Percentiles rank a stretch among this genome's conserved stretches.
Conservation (phyloP, 2,329 filamentous ascomycete genomes). For the Oidium heveae region DNA sequence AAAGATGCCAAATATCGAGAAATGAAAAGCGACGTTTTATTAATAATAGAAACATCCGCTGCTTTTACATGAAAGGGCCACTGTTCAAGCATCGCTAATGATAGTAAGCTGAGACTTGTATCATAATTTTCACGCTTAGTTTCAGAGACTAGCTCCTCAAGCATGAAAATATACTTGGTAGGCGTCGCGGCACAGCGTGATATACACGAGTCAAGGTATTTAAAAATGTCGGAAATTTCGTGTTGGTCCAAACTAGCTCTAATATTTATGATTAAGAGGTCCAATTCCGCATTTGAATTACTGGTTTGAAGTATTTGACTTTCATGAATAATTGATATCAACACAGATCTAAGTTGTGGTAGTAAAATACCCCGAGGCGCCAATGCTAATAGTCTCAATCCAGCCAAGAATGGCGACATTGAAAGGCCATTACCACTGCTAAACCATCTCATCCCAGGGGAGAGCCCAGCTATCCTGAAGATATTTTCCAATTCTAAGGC, state of each 20-base stretch:
- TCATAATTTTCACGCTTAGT: constrained; percentile 11
- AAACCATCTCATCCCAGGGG: constrained; percentile 78
- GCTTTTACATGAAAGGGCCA: constrained; percentile 39
- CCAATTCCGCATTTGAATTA: constrained; percentile 19
- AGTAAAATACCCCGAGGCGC: constrained; percentile 23
- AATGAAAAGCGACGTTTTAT: constrained; percentile 30
- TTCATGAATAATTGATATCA: constrained; percentile 36
- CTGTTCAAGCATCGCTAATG: constrained; percentile 51
- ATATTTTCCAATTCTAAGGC: constrained; percentile 60
- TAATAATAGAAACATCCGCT: constrained; percentile 18
- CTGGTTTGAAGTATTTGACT: constrained; percentile 35
- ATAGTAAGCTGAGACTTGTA: constrained; percentile 33
- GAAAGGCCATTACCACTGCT: constrained; percentile 39
- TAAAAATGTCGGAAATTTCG: constrained; percentile 26
- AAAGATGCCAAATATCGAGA: constrained; percentile 29
- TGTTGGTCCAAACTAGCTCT: constrained; percentile 8
- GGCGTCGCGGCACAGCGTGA: constrained; percentile 50
- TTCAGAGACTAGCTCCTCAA: constrained; percentile 25
- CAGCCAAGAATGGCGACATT: constrained; percentile 45
- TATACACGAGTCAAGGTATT: constrained; percentile 63
- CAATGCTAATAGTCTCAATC: constrained; percentile 32
- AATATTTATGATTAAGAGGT: constrained; percentile 20
- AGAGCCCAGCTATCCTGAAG: constrained; percentile 54
- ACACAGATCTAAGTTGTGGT: constrained; percentile 25
- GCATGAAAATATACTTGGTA: constrained; percentile 57